Percentiles rank a stretch among this genome's conserved stretches.
Conservation (phyloP, 2,329 filamentous ascomycete species). For the Myriosclerotinia scirpicola region DNA sequence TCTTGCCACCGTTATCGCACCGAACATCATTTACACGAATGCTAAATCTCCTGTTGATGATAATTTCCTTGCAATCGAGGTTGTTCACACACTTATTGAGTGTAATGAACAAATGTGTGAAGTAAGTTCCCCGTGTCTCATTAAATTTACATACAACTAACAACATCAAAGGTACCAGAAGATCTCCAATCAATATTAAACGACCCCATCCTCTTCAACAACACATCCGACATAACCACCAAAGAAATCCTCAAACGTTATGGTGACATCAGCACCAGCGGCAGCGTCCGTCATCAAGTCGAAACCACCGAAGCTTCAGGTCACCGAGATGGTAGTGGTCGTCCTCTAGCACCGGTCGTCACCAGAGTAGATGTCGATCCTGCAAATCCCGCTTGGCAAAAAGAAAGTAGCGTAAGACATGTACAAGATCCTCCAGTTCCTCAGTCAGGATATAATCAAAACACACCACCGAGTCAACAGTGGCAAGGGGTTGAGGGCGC, state of each 20-base stretch:
- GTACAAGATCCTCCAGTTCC: constrained; percentile 59
- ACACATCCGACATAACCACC: constrained; percentile 82
- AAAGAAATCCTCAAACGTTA: constrained; percentile 97
- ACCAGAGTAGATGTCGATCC: constrained; percentile 85
- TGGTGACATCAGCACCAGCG: constrained; percentile 65
- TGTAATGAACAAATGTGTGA: constrained; percentile 97
- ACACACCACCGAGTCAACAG: constrained; percentile 52
- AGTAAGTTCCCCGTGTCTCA: constrained; percentile 55
- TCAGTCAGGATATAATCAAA: constrained; percentile 42
- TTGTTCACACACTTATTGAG: constrained; percentile 85
- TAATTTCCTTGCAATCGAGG: constrained; percentile 90
- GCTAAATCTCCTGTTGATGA: constrained; percentile 73
- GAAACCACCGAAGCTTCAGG: constrained; percentile 56
- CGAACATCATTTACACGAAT: constrained; percentile 82
- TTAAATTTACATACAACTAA: constrained; percentile 34
- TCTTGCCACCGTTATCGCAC: constrained; percentile 93
- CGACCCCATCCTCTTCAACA: constrained; percentile 79
- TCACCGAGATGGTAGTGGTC: constrained; percentile 50
- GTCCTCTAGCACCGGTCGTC: constrained; percentile 53
- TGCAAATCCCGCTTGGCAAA: constrained; percentile 70
- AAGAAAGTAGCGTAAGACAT: constrained; percentile 80
- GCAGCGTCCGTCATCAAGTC: constrained; percentile 57
- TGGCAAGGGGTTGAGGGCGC: constrained; percentile 40
- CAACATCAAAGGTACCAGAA: constrained; percentile 72
- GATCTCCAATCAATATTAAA: constrained; percentile 84